Percentiles rank a stretch among this genome's conserved stretches.
phyloP scores from a whole-genome alignment of 2,329 filamentous ascomycete species.

The Coleophoma eucalyptorum region DNA sequence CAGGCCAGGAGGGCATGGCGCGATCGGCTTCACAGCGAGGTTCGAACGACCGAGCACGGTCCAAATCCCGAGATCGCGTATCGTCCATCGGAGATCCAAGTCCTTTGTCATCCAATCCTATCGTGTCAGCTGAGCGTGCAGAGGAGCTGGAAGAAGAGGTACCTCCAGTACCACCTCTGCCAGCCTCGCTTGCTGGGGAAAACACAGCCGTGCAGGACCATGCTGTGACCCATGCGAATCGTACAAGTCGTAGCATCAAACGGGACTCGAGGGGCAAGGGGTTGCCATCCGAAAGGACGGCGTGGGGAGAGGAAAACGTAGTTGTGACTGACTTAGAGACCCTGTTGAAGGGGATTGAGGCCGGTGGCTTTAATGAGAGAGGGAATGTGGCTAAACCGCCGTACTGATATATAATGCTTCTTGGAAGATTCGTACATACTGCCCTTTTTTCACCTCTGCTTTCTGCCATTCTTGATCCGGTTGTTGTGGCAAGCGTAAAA shows the following conservation, averaged over 20 bases:
- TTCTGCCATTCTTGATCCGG: too few relatives aligned
- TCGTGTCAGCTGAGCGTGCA: conserved; percentile 7
- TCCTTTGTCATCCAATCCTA: conserved; percentile 19
- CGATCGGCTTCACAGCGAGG: conserved; percentile 19
- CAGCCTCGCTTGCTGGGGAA: conserved; percentile 17
- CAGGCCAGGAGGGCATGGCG: conserved; percentile 12
- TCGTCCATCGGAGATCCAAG: conserved; percentile 14
- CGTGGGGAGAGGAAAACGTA: conserved; percentile 18
- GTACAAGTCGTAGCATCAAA: conserved; percentile 16
- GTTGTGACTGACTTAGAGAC: conserved; percentile 21
- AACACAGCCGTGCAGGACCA: conserved; percentile 17
- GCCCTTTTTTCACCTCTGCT: too few relatives aligned
- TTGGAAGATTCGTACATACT: too few relatives aligned
- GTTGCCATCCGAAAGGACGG: conserved; percentile 9
- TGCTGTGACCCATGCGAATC: conserved; percentile 9
- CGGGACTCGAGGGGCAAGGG: conserved; percentile 13
- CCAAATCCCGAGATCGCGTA: conserved; percentile 25
- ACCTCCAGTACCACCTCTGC: conserved; percentile 26
- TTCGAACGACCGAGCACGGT: conserved; percentile 18
- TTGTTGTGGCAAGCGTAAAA: too few relatives aligned
- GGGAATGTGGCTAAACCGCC: conserved; percentile 20
- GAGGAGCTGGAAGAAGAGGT: conserved; percentile 18
- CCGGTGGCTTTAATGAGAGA: conserved; percentile 12
- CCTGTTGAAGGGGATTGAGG: conserved; percentile 25
- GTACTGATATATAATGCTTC: conserved; percentile 12